Evolutionary conservation across 768 basidiomycete genomes (phyloP), one percentile per base, ranked within the genome.

Genomic region (Paxillus involutus): DNA sequence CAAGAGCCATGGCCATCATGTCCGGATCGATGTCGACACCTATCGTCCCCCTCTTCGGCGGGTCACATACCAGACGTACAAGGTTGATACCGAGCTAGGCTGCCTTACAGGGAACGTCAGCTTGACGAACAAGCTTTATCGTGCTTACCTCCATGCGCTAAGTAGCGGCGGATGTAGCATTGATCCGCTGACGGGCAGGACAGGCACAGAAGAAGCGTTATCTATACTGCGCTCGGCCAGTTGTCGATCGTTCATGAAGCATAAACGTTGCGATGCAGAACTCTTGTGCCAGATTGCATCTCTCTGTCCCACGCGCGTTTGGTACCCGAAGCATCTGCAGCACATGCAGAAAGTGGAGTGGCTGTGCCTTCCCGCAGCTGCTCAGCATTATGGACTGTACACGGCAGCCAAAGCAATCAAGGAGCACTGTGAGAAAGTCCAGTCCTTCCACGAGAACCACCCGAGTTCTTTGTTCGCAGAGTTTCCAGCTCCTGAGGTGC

Each of bases 141-240:
- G 66, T 44, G 65, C 72, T 3, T 77, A 77, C 47, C 66, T 82
- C 14, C 81, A 82, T 42, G 75, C 77, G 16, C 52, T 79, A 3
- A 80, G 73, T 2, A 74, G 74, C n/a, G 49, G 40, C 10, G 70
- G 74, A 42, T 71, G 71, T 44, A 61, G 75, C 14, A 65, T 69
- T 11, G 80, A 82, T 61, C 76, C 77, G 3, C 64, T 82, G 17
- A 77, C 74, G 0, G 58, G 59, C 16, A 72, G 73, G 8, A 76
- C 75, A 0, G 80, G 80, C 4, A 73, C 73, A 1, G 73, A 77
- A 39, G 71, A 80, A 44, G 79, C 79, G 1, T 58, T 80, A 17
- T 58, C 66, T 45, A 60, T 73, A 42, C 62, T 82, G 24, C 55
- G 55, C 11, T 77, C 76, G 0, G 72, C 75, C 6, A 54, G 65